Evolutionary conservation across 495 filamentous ascomycete species (phyloP).

Genomic region (Aspergillus cavernicola): DNA sequence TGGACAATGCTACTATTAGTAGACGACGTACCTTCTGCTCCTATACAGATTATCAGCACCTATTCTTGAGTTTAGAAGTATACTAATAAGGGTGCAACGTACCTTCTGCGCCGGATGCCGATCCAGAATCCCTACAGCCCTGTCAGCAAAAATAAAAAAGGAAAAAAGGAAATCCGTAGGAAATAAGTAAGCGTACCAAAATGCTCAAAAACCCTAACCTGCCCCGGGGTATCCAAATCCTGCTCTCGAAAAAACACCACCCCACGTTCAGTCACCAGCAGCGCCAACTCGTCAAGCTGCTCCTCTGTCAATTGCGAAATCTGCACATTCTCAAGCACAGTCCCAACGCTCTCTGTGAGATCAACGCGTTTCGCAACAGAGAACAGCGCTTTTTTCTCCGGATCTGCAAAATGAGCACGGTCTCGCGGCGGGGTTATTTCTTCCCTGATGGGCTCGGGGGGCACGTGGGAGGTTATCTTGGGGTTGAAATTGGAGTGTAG

Average conservation of each 20-base stretch:
- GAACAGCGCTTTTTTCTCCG: constrained; percentile 47
- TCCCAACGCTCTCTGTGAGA: constrained; percentile 52
- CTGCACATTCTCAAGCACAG: constrained; percentile 42
- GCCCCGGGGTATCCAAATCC: constrained; percentile 47
- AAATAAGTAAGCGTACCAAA: constrained; percentile 38
- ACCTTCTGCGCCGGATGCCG: constrained; percentile 48
- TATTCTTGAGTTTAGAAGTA: no score
- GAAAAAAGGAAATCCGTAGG: no score
- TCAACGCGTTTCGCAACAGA: constrained; percentile 40
- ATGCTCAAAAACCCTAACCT: constrained; percentile 50
- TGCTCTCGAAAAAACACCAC: constrained; percentile 46
- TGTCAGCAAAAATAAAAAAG: no score
- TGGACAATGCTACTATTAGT: no score
- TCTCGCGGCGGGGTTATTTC: constrained; percentile 42
- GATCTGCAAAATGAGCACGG: constrained; percentile 48
- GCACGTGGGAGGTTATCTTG: constrained; percentile 44
- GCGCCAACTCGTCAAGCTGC: constrained; percentile 42
- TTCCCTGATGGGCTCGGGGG: constrained; percentile 41
- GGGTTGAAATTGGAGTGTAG: constrained; percentile 26
- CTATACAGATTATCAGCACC: not conserved
- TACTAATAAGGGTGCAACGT: not conserved
- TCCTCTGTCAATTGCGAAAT: constrained; percentile 33
- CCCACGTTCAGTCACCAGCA: constrained; percentile 40
- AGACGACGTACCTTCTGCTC: constrained; percentile 2
- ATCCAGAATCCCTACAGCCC: constrained; percentile 31